A percentile compares a stretch with the other conserved stretches of the same genome.
phyloP scores from a whole-genome alignment of 2,329 filamentous ascomycete genomes.

The Cadophora luteo-olivacea region DNA sequence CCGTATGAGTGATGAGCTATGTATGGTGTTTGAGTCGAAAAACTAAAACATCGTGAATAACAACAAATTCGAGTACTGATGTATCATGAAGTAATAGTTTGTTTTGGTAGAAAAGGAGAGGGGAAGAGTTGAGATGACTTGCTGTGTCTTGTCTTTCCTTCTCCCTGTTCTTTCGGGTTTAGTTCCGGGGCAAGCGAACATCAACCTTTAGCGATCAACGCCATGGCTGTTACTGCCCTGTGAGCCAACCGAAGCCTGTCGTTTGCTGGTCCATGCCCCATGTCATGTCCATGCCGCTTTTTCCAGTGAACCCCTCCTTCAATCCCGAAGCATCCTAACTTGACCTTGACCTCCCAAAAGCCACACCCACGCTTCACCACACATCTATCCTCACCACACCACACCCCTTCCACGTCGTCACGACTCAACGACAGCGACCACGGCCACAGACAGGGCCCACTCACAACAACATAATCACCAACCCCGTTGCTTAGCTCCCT shows the following conservation, averaged over 20 bases:
- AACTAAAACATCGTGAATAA: background rate
- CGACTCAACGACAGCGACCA: conserved; percentile 2
- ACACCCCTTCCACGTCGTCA: background rate
- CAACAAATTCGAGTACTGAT: background rate
- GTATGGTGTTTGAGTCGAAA: background rate
- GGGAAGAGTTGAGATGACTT: background rate
- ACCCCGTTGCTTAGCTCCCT: background rate
- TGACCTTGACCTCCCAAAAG: background rate
- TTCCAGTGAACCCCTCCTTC: conserved; percentile 12
- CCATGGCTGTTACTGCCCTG: background rate
- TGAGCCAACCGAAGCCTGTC: too few species aligned
- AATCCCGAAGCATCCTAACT: background rate
- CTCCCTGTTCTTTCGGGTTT: background rate
- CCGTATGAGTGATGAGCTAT: background rate
- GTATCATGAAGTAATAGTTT: background rate
- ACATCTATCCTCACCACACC: background rate
- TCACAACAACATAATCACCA: background rate
- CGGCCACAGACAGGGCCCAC: background rate
- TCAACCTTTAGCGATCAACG: conserved; percentile 10
- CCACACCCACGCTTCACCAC: conserved; percentile 4
- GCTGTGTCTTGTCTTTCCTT: background rate
- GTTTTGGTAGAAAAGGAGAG: background rate
- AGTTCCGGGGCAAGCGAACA: conserved; percentile 5
- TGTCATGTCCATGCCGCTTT: background rate
- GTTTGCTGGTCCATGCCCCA: too few species aligned